These are phyloP conservation scores for Tubosaeta sp. DNA, from an alignment of 768 basidiomycete species.

Conservation along the genomic window DNA sequence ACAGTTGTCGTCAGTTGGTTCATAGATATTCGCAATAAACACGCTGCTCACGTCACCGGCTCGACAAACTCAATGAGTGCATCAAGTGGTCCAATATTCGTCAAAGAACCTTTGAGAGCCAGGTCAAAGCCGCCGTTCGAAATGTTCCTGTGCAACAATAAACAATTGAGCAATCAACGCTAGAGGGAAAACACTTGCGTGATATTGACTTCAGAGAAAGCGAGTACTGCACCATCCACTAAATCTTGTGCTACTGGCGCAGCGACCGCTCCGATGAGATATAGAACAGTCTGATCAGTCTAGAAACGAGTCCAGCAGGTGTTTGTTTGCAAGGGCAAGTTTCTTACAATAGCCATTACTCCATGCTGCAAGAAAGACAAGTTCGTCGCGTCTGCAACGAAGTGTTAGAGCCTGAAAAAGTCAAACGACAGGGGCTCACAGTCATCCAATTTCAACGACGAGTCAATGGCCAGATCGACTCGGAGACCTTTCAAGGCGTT, in stretches of 20 bases:
- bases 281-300: conserved; percentile 61
- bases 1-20: not conserved
- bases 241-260: conserved; percentile 62
- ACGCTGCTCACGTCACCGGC: conserved; percentile 47
- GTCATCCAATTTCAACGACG: conserved; percentile 58
- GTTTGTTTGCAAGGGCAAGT: not conserved
- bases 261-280: conserved; percentile 68
- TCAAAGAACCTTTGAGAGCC: conserved; percentile 53
- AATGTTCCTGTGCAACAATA: conserved; percentile 48
- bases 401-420: conserved; percentile 1
- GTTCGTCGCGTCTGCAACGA: conserved; percentile 45
- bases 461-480: conserved; percentile 54
- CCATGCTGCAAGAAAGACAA: conserved; percentile 54
- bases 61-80: conserved; percentile 63
- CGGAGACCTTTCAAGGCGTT: conserved; percentile 55
- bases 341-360: conserved; percentile 50
- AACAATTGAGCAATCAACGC: conserved; percentile 41
- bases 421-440: conserved; percentile 38
- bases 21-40: not conserved
- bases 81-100: conserved; percentile 64
- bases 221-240: conserved; percentile 51
- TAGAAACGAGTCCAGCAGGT: conserved; percentile 20
- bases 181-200: conserved; percentile 34
- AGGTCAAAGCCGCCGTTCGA: conserved; percentile 62
- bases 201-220: conserved; percentile 57